These are phyloP conservation scores for Platanthera zijinensis DNA, from an alignment of 106 monocot species.

Conservation along the genomic window DNA sequence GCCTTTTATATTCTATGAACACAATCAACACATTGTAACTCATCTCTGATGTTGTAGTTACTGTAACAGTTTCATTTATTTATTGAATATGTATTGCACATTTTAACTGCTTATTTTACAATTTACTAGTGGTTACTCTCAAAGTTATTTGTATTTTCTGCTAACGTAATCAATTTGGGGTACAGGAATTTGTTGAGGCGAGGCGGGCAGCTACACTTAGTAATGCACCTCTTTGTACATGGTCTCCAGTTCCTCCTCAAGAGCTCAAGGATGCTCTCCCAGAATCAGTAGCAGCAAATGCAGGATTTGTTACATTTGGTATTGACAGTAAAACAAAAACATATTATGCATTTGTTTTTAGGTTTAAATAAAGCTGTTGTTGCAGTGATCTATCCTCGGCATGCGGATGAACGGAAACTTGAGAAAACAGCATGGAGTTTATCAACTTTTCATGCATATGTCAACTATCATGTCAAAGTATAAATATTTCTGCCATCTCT, in stretches of 20 bases:
- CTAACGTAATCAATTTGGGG: not conserved
- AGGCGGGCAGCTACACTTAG: conserved; percentile 69
- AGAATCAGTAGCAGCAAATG: conserved; percentile 69
- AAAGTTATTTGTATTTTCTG: not conserved
- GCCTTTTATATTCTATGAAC: not conserved
- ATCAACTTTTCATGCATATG: conserved; percentile 97
- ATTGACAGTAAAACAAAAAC: conserved; percentile 8
- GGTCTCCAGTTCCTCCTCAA: conserved; percentile 69
- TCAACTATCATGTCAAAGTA: conserved; percentile 98
- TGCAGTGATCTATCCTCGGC: conserved; percentile 74
- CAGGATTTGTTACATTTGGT: conserved; percentile 98
- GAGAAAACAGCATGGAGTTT: conserved; percentile 89
- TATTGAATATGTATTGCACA: not conserved
- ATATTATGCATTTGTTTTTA: not conserved
- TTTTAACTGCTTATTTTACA: not conserved
- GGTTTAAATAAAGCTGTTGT: conserved; percentile 3
- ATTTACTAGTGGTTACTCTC: not conserved
- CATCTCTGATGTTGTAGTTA: not conserved
- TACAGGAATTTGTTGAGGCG: conserved; percentile 89
- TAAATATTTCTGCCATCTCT: not conserved
- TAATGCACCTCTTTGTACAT: conserved; percentile 82
- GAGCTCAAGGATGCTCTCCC: conserved; percentile 70
- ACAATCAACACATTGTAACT: not conserved
- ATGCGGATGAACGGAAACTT: conserved; percentile 70
- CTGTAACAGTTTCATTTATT: not conserved